Evolutionary conservation across 139 green algal genomes (phyloP).

Genomic region (Coelastrella sp.): DNA sequence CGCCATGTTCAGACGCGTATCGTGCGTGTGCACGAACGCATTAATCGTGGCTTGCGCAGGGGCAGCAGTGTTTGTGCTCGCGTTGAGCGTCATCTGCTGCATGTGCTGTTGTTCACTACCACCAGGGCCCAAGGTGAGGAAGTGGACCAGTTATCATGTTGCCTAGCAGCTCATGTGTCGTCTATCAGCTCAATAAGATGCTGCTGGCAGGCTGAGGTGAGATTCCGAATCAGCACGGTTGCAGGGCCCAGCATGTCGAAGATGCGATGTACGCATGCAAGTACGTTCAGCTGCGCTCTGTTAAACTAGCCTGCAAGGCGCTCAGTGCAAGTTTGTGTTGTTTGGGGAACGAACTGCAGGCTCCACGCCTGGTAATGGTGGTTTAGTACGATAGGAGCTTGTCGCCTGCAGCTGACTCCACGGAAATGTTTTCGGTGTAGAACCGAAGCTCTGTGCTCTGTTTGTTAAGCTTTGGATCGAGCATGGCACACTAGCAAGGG

Average conservation of each 20-base stretch:
- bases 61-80: background rate
- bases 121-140: background rate
- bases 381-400: background rate
- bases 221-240: too few species aligned
- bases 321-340: background rate
- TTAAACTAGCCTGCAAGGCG: background rate
- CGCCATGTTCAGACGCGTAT: background rate
- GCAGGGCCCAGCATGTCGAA: too few species aligned
- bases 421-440: background rate
- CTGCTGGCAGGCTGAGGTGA: too few species aligned
- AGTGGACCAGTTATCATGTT: background rate
- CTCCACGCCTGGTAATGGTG: background rate
- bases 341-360: background rate
- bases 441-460: background rate
- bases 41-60: background rate
- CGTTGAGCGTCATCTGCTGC: background rate
- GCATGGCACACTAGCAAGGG: too few species aligned
- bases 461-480: too few species aligned
- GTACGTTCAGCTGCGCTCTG: too few species aligned
- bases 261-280: too few species aligned
- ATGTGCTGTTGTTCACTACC: constrained; percentile 21
- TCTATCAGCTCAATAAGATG: too few species aligned
- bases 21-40: background rate
- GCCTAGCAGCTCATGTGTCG: too few species aligned
- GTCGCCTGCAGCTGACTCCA: background rate